Conservation (phyloP, 2,329 filamentous ascomycete species). For the Aspergillus arachidicola region DNA sequence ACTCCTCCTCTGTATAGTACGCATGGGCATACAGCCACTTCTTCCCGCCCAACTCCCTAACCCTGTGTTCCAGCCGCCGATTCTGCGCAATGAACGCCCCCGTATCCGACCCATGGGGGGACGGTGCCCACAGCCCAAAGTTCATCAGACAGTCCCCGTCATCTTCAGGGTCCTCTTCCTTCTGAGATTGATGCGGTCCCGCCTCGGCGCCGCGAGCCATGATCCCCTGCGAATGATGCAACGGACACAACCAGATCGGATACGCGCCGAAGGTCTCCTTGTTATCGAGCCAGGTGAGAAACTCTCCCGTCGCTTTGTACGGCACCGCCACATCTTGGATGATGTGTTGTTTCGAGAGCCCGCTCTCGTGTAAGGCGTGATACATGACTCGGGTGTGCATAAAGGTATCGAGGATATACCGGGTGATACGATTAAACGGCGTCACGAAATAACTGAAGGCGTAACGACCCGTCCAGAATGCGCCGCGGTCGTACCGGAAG, state of each 20-base stretch:
- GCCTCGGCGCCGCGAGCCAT: not conserved
- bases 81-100: slow-evolving; percentile 66
- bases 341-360: slow-evolving; percentile 55
- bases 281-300: slow-evolving; percentile 50
- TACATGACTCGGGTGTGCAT: slow-evolving; percentile 63
- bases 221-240: slow-evolving; percentile 28
- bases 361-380: slow-evolving; percentile 59
- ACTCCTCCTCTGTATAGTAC: slow-evolving; percentile 69
- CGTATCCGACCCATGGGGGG: slow-evolving; percentile 51
- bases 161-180: slow-evolving; percentile 27
- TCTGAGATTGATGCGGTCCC: not conserved
- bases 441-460: slow-evolving; percentile 63
- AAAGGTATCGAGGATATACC: slow-evolving; percentile 60
- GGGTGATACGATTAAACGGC: slow-evolving; percentile 61
- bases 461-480: slow-evolving; percentile 64
- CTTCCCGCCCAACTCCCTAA: slow-evolving; percentile 70
- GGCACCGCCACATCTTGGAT: slow-evolving; percentile 65
- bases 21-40: slow-evolving; percentile 90
- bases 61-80: slow-evolving; percentile 69
- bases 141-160: slow-evolving; percentile 48
- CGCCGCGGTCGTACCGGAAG: slow-evolving; percentile 60
- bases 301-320: slow-evolving; percentile 50
- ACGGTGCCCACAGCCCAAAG: slow-evolving; percentile 76
- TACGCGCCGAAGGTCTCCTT: slow-evolving; percentile 51
- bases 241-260: slow-evolving; percentile 62